phyloP scores from a whole-genome alignment of 23 red algal genomes.

The Agarophyton chilense region DNA sequence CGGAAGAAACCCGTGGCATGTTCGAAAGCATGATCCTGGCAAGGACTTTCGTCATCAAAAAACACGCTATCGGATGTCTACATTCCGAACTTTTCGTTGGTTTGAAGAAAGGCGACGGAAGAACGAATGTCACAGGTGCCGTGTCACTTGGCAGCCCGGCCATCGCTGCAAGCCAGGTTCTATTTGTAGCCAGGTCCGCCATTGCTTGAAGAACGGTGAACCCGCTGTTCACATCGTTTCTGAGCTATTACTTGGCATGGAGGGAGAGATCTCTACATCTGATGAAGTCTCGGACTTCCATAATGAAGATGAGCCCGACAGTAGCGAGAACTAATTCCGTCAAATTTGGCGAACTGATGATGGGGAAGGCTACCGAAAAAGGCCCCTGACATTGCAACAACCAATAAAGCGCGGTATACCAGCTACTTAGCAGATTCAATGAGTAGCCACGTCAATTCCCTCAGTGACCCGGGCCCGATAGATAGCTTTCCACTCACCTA shows the following conservation, averaged over 20 bases:
- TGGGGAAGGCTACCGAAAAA: neutral
- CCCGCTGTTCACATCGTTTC: slow-evolving; percentile 45
- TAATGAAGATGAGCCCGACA: neutral
- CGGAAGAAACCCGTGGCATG: neutral
- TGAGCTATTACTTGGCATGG: slow-evolving; percentile 19
- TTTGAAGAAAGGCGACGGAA: slow-evolving; percentile 25
- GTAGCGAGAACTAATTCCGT: neutral
- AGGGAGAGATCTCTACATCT: neutral
- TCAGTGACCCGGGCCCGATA: neutral
- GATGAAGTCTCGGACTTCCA: neutral
- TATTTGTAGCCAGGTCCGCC: slow-evolving; percentile 18
- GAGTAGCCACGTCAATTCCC: neutral
- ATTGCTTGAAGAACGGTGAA: slow-evolving; percentile 11
- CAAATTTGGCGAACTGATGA: neutral
- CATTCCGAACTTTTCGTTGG: neutral
- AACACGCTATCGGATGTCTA: too few species aligned
- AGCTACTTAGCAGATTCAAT: slow-evolving; percentile 15
- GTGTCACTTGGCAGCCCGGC: neutral
- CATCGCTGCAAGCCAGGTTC: slow-evolving; percentile 8
- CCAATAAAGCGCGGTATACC: slow-evolving; percentile 14
- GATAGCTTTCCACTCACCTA: neutral
- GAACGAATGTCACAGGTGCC: slow-evolving; percentile 31
- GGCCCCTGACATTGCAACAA: neutral
- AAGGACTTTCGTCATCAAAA: too few species aligned
- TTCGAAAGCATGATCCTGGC: neutral